phyloP scores from a whole-genome alignment of 148 eudicot species.

The Vaccinium corymbosum region DNA sequence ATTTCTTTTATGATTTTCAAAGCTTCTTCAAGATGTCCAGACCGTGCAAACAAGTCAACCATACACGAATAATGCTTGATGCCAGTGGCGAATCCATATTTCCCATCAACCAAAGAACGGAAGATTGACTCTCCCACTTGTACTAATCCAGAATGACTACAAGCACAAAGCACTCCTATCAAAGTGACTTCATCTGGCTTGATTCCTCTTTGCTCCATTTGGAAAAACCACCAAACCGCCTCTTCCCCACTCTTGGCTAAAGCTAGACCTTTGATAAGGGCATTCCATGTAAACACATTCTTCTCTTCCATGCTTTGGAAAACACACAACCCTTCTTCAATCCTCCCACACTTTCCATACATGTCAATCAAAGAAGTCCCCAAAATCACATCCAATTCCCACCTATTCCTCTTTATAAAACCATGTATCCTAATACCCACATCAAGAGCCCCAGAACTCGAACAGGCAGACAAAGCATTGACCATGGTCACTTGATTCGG shows the following conservation, averaged over 20 bases:
- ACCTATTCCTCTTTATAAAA: slow-evolving; percentile 30
- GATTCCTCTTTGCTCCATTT: slow-evolving; percentile 34
- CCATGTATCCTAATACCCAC: slow-evolving; percentile 43
- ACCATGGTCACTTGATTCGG: slow-evolving; percentile 49
- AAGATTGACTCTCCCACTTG: slow-evolving; percentile 31
- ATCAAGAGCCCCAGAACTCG: slow-evolving; percentile 39
- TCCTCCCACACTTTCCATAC: slow-evolving; percentile 46
- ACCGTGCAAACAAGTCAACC: slow-evolving; percentile 42
- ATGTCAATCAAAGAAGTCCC: slow-evolving; percentile 49
- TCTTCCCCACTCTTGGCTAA: slow-evolving; percentile 32
- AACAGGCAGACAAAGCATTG: slow-evolving; percentile 44
- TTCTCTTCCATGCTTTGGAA: slow-evolving; percentile 37
- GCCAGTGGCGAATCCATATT: slow-evolving; percentile 31
- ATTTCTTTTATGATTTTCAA: slow-evolving; percentile 26
- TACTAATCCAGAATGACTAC: slow-evolving; percentile 42
- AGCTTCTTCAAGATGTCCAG: slow-evolving; percentile 39
- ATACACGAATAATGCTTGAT: slow-evolving; percentile 44
- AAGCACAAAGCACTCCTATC: slow-evolving; percentile 41
- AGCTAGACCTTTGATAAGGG: slow-evolving; percentile 36
- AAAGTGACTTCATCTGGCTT: slow-evolving; percentile 44
- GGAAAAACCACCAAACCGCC: slow-evolving; percentile 35
- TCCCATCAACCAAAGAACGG: slow-evolving; percentile 24
- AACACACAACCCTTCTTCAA: slow-evolving; percentile 30
- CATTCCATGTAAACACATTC: slow-evolving; percentile 46
- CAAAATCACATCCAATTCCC: slow-evolving; percentile 40